Evolutionary conservation across 1,284 basidiomycete species (phyloP), one percentile per base, ranked within the genome.

Genomic region (Cryptococcus maquisensis): DNA sequence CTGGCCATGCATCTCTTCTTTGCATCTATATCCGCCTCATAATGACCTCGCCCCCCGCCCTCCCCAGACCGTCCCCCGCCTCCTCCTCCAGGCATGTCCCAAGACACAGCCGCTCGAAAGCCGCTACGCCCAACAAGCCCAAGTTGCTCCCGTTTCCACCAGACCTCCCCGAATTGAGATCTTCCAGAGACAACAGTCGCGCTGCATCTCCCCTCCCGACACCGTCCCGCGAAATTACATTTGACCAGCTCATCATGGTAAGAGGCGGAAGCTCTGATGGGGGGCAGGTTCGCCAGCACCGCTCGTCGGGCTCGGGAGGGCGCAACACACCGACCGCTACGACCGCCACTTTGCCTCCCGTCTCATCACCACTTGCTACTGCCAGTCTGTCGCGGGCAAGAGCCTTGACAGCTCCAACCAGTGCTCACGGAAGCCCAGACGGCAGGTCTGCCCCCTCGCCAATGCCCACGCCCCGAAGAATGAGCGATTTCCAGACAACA

Each of bases 121-220:
- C 54, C 20, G 43, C 46, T 28, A 18, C 52, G 15, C 52, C 58
- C 4, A 56, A 56, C 39, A 32, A 44, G 24, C 66, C 66, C 13
- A 65, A 57, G 43, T 56, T 67, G 39, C 51, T 67, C 10, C 66
- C 66, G 1, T 65, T 67, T 37, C 66, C 66, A 15, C 66, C 66
- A 15, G 66, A 65, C 38, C 42, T 65, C 18, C 52, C 63, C 2
- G 49, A 61, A 20, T 49, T 62, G 26, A 44, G 43, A 9, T 40
- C 39, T 3, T 52, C 56, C 9, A 48, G 61, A 20, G 63, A 65
- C 44, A 60, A 56, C 15, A 54, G 49, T 15, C 51, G 63, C 21
- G 58, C 63, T 4, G 51, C 52, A 10, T 57, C 54, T 43, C 63
- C 63, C 12, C 41, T 59, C 23, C 43, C 48, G 10, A 56, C 57